Conservation (phyloP, 2,329 filamentous ascomycete species). For the Ustulina deusta region DNA sequence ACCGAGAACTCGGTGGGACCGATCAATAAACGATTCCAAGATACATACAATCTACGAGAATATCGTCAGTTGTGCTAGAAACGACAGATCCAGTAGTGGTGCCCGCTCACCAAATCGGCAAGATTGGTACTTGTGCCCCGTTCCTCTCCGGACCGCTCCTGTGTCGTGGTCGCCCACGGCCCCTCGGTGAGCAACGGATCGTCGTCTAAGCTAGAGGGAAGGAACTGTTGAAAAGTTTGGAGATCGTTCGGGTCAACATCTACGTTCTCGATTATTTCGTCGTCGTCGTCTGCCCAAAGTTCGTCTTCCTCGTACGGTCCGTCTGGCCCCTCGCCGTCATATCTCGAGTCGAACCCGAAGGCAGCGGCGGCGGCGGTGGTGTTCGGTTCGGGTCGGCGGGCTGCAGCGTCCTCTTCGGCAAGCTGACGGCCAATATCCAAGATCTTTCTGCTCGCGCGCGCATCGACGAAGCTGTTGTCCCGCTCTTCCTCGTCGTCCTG, state of each 20-base stretch:
- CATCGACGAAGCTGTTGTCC: slow-evolving; percentile 82
- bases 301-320: slow-evolving; percentile 67
- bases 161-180: slow-evolving; percentile 60
- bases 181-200: slow-evolving; percentile 79
- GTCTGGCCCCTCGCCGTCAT: slow-evolving; percentile 71
- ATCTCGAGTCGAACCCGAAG: slow-evolving; percentile 84
- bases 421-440: slow-evolving; percentile 89
- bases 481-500: slow-evolving; percentile 72
- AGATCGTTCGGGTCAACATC: slow-evolving; percentile 92
- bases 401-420: slow-evolving; percentile 79
- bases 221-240: slow-evolving; percentile 90
- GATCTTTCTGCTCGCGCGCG: slow-evolving; percentile 89
- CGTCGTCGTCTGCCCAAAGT: slow-evolving; percentile 82
- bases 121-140: slow-evolving; percentile 77
- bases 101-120: slow-evolving; percentile 80
- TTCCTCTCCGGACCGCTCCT: slow-evolving; percentile 55
- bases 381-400: slow-evolving; percentile 54
- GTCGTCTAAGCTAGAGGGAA: slow-evolving; percentile 70
- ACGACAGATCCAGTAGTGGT: not conserved
- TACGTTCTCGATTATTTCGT: slow-evolving; percentile 74
- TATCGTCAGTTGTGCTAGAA: slow-evolving; percentile 17
- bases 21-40: not conserved
- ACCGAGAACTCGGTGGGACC: not conserved
- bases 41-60: slow-evolving; percentile 35
- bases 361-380: slow-evolving; percentile 62